phyloP scores from a whole-genome alignment of 1,284 basidiomycete species.

The Leccinum fuscescens region DNA sequence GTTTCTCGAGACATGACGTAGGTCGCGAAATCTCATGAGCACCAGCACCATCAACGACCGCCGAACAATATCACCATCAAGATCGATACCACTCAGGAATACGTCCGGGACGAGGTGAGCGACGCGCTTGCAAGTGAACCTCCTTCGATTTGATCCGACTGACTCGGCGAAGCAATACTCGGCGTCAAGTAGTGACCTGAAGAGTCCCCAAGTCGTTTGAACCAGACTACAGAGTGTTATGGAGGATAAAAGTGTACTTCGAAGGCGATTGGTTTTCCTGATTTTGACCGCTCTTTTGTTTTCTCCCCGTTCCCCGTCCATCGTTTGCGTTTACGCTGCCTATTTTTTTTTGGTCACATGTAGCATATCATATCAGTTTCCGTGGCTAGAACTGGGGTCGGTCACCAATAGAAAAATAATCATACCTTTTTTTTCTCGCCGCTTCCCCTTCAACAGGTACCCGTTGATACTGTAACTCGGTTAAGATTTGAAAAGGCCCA shows the following conservation, averaged over 20 bases:
- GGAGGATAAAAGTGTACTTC: constrained; percentile 7
- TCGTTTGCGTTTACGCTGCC: constrained; percentile 4
- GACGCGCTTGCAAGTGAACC: neutral
- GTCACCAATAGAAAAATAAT: constrained; percentile 12
- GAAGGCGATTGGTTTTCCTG: neutral
- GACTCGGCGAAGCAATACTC: constrained; percentile 21
- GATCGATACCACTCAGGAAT: constrained; percentile 35
- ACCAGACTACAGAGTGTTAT: neutral
- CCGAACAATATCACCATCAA: constrained; percentile 36
- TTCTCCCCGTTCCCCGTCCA: neutral
- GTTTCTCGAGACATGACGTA: neutral
- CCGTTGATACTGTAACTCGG: neutral
- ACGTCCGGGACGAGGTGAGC: constrained; percentile 31
- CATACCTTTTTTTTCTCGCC: neutral
- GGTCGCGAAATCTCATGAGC: neutral
- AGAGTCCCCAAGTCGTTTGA: constrained; percentile 24
- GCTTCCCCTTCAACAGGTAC: neutral
- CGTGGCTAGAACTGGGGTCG: constrained; percentile 17
- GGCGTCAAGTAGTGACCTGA: constrained; percentile 13
- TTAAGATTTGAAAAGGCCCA: neutral
- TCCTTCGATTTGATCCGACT: constrained; percentile 3
- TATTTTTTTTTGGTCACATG: constrained; percentile 13
- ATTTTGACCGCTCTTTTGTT: constrained; percentile 8
- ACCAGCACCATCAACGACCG: constrained; percentile 21
- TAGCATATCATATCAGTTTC: constrained; percentile 14